Conservation (phyloP, 139 green algal genomes). For the Tetraselmis striata region DNA sequence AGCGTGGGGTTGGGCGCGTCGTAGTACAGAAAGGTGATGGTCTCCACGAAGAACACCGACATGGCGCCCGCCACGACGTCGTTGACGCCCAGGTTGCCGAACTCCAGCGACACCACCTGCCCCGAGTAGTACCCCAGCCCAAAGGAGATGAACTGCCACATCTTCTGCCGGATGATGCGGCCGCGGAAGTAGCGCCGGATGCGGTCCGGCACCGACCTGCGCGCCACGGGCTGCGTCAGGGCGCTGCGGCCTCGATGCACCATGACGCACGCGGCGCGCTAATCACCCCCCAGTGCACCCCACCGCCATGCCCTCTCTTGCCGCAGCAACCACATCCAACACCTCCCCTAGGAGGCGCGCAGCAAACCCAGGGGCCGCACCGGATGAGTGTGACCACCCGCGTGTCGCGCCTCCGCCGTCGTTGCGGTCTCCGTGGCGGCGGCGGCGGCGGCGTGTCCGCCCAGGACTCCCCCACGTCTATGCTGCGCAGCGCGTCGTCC, state of each 20-base stretch:
- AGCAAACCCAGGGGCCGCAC: not conserved
- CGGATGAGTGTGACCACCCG: not conserved
- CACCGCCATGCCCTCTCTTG: not conserved
- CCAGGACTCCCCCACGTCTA: not conserved
- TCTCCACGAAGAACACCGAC: slow-evolving; percentile 46
- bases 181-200: not conserved
- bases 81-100: slow-evolving; percentile 61
- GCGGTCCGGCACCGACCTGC: not conserved
- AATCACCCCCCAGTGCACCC: not conserved
- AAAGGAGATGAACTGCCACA: slow-evolving; percentile 18
- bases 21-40: slow-evolving; percentile 35
- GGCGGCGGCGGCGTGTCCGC: not conserved
- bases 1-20: slow-evolving; percentile 5
- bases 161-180: not conserved
- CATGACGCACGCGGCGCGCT: too few species aligned
- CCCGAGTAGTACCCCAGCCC: slow-evolving; percentile 36
- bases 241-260: not conserved
- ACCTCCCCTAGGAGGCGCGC: too few species aligned
- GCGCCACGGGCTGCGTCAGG: not conserved
- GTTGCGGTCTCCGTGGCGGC: too few species aligned
- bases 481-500: not conserved
- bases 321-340: too few species aligned
- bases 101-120: slow-evolving; percentile 54
- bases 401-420: not conserved
- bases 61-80: slow-evolving; percentile 59